A percentile compares a stretch with the other conserved stretches of the same genome.
Conservation (phyloP, 306 rosid genomes). For the Medicago arabica region DNA sequence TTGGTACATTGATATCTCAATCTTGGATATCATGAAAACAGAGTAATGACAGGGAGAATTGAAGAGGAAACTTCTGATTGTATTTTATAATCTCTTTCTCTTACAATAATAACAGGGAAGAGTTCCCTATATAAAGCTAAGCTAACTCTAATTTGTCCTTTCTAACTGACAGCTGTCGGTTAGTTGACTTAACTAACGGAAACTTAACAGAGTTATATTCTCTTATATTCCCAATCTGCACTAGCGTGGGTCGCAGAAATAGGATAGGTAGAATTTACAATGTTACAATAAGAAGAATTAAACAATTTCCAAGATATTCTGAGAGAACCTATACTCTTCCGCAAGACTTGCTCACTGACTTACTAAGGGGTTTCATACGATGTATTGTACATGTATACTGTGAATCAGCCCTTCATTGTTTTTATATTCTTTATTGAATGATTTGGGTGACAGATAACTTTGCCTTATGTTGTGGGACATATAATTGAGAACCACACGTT, state of each 20-base stretch:
- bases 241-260: neutral
- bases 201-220: neutral
- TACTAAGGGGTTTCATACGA: neutral
- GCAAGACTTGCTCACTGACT: neutral
- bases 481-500: slow-evolving; percentile 23
- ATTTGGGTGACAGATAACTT: slow-evolving; percentile 15
- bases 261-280: neutral
- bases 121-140: neutral
- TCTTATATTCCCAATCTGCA: neutral
- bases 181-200: neutral
- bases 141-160: neutral
- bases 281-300: neutral
- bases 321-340: neutral
- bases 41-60: neutral
- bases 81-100: neutral
- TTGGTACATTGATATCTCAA: neutral
- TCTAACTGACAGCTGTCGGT: no score
- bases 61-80: neutral
- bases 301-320: neutral
- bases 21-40: neutral
- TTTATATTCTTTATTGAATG: slow-evolving; percentile 5
- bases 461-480: slow-evolving; percentile 30
- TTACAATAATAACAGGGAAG: neutral
- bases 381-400: neutral
- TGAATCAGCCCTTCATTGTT: neutral